A percentile compares a stretch with the other conserved stretches of the same genome.
phyloP scores from a whole-genome alignment of 345 rosid genomes.

The Syzygium oleosum region DNA sequence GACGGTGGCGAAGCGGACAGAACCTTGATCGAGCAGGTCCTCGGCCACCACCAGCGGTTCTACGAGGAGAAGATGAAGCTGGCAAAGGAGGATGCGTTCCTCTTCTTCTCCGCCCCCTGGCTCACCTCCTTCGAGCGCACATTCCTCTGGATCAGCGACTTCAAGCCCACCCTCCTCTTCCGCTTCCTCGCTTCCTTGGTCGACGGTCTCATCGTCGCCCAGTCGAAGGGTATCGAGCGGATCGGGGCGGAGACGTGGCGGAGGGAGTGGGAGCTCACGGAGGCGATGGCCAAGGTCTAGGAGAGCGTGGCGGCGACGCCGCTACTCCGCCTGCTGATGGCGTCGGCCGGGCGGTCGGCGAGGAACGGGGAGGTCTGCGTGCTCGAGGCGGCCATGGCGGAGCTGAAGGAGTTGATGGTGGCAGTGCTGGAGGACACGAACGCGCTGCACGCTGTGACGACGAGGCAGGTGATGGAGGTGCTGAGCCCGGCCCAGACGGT shows the following conservation, averaged over 20 bases:
- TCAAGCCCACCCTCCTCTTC: constrained; percentile 25
- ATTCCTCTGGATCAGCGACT: constrained; percentile 29
- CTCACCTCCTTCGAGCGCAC: constrained; percentile 21
- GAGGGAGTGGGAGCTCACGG: constrained; percentile 23
- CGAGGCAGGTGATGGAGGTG: constrained; percentile 8
- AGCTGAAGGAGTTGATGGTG: constrained; percentile 8
- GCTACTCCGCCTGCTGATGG: constrained; percentile 5
- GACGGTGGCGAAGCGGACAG: background rate
- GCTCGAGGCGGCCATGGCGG: constrained; percentile 13
- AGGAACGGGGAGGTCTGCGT: constrained; percentile 4
- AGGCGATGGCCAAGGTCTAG: constrained; percentile 28
- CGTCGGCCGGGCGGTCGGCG: background rate
- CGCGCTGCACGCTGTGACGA: constrained; percentile 8
- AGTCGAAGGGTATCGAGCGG: constrained; percentile 10
- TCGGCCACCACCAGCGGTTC: constrained; percentile 18
- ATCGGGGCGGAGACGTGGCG: constrained; percentile 8
- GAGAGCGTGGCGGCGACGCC: constrained; percentile 28
- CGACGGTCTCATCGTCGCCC: constrained; percentile 10
- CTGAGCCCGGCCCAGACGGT: constrained; percentile 19
- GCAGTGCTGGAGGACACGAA: constrained; percentile 18
- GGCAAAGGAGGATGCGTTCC: constrained; percentile 10
- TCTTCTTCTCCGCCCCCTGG: constrained; percentile 35
- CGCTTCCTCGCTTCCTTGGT: constrained; percentile 8
- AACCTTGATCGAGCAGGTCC: constrained; percentile 11
- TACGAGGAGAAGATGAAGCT: constrained; percentile 13